Conservation (phyloP, 2,329 filamentous ascomycete genomes). For the Xylaria sp. region DNA sequence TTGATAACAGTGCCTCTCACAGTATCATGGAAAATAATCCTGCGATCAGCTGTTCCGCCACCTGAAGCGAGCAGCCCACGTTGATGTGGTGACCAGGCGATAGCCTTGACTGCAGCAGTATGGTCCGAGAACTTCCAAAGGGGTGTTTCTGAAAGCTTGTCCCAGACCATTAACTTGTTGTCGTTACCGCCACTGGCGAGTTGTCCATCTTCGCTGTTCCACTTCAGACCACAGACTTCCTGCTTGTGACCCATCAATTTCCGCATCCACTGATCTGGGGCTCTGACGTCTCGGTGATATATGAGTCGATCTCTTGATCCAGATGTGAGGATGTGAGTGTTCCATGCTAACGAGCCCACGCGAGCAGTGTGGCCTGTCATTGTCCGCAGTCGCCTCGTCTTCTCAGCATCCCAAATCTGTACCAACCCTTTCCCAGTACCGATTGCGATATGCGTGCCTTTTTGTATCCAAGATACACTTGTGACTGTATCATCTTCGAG, state of each 20-base stretch:
- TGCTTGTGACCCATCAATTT: conserved; percentile 96
- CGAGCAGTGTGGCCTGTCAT: conserved; percentile 97
- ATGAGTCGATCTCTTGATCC: conserved; percentile 93
- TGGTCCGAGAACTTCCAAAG: conserved; percentile 95
- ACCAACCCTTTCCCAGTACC: conserved; percentile 94
- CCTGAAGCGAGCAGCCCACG: conserved; percentile 93
- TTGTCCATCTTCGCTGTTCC: conserved; percentile 96
- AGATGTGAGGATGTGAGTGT: conserved; percentile 95
- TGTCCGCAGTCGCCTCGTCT: conserved; percentile 83
- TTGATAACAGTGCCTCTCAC: conserved; percentile 81
- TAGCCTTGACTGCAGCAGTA: conserved; percentile 95
- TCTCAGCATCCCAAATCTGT: conserved; percentile 97
- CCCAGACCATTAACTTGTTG: conserved; percentile 99
- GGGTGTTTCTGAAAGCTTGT: conserved; percentile 91
- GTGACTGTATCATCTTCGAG: conserved; percentile 93
- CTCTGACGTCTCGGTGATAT: conserved; percentile 93
- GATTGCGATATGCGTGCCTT: conserved; percentile 94
- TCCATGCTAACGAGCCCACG: conserved; percentile 96
- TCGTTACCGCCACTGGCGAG: conserved; percentile 96
- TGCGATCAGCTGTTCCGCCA: conserved; percentile 92
- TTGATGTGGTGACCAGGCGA: conserved; percentile 97
- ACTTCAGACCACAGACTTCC: conserved; percentile 95
- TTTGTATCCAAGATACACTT: conserved; percentile 97
- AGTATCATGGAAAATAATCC: conserved; percentile 99
- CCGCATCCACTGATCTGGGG: conserved; percentile 87